A percentile compares a stretch with the other conserved stretches of the same genome.
phyloP scores from a whole-genome alignment of 2,329 filamentous ascomycete species.

The Pestalotiopsis sp. region DNA sequence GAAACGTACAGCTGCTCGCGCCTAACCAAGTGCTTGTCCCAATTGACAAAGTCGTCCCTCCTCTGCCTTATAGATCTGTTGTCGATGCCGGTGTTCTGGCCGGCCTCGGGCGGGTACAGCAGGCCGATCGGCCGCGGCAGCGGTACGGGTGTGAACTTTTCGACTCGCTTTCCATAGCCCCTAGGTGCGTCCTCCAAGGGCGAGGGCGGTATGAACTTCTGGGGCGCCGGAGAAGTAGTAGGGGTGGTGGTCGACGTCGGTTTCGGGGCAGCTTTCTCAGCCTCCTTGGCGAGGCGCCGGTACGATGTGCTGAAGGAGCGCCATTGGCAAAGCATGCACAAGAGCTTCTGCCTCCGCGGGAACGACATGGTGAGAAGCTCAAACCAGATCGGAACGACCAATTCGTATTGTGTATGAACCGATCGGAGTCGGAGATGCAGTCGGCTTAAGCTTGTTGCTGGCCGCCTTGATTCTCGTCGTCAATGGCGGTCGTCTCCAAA shows the following conservation, averaged over 20 bases:
- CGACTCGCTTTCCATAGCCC: slow-evolving; percentile 57
- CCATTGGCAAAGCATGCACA: slow-evolving; percentile 55
- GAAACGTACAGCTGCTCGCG: slow-evolving; percentile 71
- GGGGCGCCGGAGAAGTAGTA: slow-evolving; percentile 20
- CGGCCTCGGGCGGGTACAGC: slow-evolving; percentile 68
- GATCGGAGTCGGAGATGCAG: background rate
- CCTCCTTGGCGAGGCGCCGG: slow-evolving; percentile 33
- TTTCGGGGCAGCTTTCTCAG: slow-evolving; percentile 16
- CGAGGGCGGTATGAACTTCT: slow-evolving; percentile 36
- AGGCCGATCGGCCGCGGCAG: slow-evolving; percentile 81
- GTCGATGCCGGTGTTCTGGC: slow-evolving; percentile 83
- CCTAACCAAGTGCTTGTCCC: slow-evolving; percentile 78
- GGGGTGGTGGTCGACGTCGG: slow-evolving; percentile 8
- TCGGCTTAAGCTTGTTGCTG: background rate
- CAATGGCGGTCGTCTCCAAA: background rate
- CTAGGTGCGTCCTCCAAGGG: slow-evolving; percentile 60
- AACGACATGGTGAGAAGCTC: slow-evolving; percentile 20
- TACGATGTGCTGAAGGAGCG: slow-evolving; percentile 51
- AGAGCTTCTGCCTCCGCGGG: slow-evolving; percentile 34
- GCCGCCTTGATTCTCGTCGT: background rate
- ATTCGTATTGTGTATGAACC: background rate
- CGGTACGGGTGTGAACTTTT: slow-evolving; percentile 60
- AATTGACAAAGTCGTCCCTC: slow-evolving; percentile 80
- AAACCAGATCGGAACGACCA: background rate
- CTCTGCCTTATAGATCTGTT: slow-evolving; percentile 66